Evolutionary conservation across 805 yeast species (phyloP).

Genomic region (Hagleromyces aurorensis): DNA sequence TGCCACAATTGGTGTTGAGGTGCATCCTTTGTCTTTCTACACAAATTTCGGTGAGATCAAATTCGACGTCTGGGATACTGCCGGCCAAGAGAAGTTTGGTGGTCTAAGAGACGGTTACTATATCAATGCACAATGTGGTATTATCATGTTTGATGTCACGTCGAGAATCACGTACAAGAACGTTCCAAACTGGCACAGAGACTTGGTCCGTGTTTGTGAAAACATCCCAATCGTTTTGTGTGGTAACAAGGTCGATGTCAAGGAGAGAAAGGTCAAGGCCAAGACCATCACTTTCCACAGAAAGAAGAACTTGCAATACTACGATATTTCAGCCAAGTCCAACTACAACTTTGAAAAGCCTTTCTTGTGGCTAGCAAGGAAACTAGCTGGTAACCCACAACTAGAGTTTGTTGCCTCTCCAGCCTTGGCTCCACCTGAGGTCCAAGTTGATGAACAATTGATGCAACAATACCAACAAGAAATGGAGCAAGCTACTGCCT

Average conservation of each 20-base stretch:
- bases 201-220: constrained; percentile 98
- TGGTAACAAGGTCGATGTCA: constrained; percentile 99
- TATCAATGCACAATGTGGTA: constrained; percentile 99
- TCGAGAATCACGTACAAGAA: constrained; percentile 99
- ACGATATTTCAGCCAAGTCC: constrained; percentile 99
- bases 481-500: constrained; percentile 98
- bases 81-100: constrained; percentile 99
- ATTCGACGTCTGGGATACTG: constrained; percentile 99
- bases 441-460: constrained; percentile 89
- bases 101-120: constrained; percentile 99
- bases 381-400: constrained; percentile 95
- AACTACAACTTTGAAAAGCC: constrained; percentile 99
- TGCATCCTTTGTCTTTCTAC: constrained; percentile 95
- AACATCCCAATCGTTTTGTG: constrained; percentile 97
- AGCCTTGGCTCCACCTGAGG: constrained; percentile 99
- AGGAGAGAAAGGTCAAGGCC: constrained; percentile 99
- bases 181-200: constrained; percentile 99
- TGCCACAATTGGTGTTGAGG: constrained; percentile 99
- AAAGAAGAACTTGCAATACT: constrained; percentile 99
- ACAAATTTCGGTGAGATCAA: constrained; percentile 98
- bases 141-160: constrained; percentile 99
- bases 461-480: constrained; percentile 99
- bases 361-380: constrained; percentile 99
- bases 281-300: constrained; percentile 99
- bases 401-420: constrained; percentile 98